Base-by-base conservation (phyloP, 2,329 filamentous ascomycete genomes). In the Rugonectria rugulosa region DNA sequence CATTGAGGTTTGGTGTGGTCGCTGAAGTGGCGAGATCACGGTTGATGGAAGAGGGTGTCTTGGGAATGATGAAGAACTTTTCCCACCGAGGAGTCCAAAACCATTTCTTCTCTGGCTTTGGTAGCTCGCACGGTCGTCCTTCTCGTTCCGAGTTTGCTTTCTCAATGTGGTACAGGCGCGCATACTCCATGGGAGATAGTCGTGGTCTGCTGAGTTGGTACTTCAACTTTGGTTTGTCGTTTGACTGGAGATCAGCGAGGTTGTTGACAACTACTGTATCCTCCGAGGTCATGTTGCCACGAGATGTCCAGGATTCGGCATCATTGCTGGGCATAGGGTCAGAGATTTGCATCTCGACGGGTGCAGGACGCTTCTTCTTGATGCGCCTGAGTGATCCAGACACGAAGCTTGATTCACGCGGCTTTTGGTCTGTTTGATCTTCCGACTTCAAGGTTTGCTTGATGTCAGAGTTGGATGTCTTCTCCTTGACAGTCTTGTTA, bases 121-220 rank as follows among this genome's bases (percentile, higher is more conserved):
- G 68, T 5, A 77, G 60, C 17, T 68, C 62, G 40, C 70, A 73
- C 2, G 57, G 34, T 5, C 64, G 56, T 8, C 57, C 49, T 10
- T 73, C 64, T 17, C 56, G 65, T 14, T 68, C 62, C 11, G 70
- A 64, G 12, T 58, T 52, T 5, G 70, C 65, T 37, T 73, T 69
- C 40, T 74, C 70, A 3, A 77, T 54, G 27, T 75, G 63, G 41
- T 72, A 74, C 6, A 69, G 59, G 7, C 75, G 69, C 8, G 67
- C 53, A 42, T 77, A 77, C 37, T 78, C 75, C 73, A 77, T 75
- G 1, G 74, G 73, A 1, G 75, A 76, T 4, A 78, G 43, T 1
- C 73, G 69, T 1, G 74, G 72, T 17, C 58, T 48, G 5, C 44
- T 57, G 17, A 75, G 36, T 17, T 32, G 21, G 17, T 50, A 61